A percentile compares a stretch with the other conserved stretches of the same genome.
phyloP scores from a whole-genome alignment of 2,329 filamentous ascomycete genomes.

The Tolypocladium album region DNA sequence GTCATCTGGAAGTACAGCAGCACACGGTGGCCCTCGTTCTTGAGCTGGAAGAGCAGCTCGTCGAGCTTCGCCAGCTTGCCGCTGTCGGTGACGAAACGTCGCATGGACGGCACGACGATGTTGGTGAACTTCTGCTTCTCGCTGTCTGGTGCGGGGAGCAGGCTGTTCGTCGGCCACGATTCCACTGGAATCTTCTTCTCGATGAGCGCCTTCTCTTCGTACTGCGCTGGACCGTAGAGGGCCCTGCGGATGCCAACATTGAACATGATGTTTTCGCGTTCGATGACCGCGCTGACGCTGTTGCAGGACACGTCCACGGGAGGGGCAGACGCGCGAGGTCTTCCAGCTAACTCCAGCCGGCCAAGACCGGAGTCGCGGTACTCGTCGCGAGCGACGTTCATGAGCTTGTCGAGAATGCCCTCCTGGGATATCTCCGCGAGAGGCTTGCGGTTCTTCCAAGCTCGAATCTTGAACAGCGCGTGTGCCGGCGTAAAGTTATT shows the following conservation, averaged over 20 bases:
- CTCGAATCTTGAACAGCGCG: slow-evolving; percentile 70
- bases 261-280: slow-evolving; percentile 69
- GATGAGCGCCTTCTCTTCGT: slow-evolving; percentile 67
- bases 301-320: slow-evolving; percentile 74
- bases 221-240: slow-evolving; percentile 54
- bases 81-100: slow-evolving; percentile 92
- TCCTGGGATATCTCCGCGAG: slow-evolving; percentile 60
- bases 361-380: slow-evolving; percentile 63
- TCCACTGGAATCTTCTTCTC: slow-evolving; percentile 57
- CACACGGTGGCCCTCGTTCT: slow-evolving; percentile 86
- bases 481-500: slow-evolving; percentile 59
- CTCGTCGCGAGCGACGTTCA: slow-evolving; percentile 62
- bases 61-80: slow-evolving; percentile 93
- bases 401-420: slow-evolving; percentile 61
- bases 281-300: slow-evolving; percentile 51
- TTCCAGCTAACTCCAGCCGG: slow-evolving; percentile 70
- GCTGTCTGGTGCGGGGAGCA: slow-evolving; percentile 70
- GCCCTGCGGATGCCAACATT: slow-evolving; percentile 64
- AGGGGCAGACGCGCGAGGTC: slow-evolving; percentile 71
- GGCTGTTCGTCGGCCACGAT: slow-evolving; percentile 49
- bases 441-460: slow-evolving; percentile 54
- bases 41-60: slow-evolving; percentile 75
- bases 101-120: slow-evolving; percentile 92
- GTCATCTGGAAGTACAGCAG: slow-evolving; percentile 99
- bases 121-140: slow-evolving; percentile 79